phyloP scores from a whole-genome alignment of 208 protist genomes.

The Entamoeba histolytica region DNA sequence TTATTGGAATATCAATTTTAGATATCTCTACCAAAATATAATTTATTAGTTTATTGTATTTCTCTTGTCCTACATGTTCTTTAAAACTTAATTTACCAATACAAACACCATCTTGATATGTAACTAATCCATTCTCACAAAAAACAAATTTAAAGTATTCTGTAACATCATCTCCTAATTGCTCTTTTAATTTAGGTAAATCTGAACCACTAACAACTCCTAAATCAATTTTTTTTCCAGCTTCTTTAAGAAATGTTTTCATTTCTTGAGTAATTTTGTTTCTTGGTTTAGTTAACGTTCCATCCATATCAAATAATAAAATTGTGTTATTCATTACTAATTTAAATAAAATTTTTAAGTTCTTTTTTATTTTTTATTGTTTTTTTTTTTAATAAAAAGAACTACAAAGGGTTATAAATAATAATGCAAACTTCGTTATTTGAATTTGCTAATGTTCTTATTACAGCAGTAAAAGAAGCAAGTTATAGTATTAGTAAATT shows the following conservation, averaged over 20 bases:
- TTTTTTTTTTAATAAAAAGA: no score
- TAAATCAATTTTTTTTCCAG: constrained; percentile 58
- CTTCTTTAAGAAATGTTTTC: constrained; percentile 48
- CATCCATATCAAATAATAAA: constrained; percentile 77
- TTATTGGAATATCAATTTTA: constrained; percentile 81
- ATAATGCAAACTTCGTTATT: background rate
- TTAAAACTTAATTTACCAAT: constrained; percentile 63
- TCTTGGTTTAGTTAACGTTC: constrained; percentile 42
- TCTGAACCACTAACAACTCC: constrained; percentile 94
- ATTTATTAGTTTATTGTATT: constrained; percentile 71
- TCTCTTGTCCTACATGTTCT: constrained; percentile 66
- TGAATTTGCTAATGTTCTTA: background rate
- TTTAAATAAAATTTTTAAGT: background rate
- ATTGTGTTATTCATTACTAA: constrained; percentile 31
- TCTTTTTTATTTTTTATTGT: no score
- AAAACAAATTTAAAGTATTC: constrained; percentile 85
- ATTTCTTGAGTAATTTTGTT: constrained; percentile 58
- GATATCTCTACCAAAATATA: constrained; percentile 68
- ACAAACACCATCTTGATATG: constrained; percentile 24
- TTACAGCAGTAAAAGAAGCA: background rate
- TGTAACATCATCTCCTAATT: constrained; percentile 50
- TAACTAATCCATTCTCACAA: constrained; percentile 77
- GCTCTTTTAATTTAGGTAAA: constrained; percentile 80
- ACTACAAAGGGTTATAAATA: no score
- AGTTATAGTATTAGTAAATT: background rate